Conservation (phyloP, 345 rosid genomes). For the Gossypium mustelinum region DNA sequence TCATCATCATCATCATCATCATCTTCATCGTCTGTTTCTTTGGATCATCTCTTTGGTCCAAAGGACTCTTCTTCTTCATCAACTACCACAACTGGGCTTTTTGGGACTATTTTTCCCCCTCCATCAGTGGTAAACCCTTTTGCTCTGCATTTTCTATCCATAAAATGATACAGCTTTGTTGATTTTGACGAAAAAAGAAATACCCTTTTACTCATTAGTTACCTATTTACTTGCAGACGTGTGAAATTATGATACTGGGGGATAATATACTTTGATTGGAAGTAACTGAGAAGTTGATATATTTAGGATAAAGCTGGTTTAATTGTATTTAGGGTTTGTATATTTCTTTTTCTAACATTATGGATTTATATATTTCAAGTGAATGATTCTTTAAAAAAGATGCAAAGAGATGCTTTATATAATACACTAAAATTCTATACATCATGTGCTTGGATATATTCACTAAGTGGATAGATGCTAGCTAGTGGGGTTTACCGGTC, state of each 20-base stretch:
- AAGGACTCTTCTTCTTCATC: conserved; percentile 36
- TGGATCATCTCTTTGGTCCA: conserved; percentile 60
- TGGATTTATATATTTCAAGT: not conserved
- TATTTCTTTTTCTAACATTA: not conserved
- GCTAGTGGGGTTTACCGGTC: not conserved
- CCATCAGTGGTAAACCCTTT: conserved; percentile 39
- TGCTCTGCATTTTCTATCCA: not conserved
- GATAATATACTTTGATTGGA: not conserved
- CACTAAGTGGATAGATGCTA: not conserved
- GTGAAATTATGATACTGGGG: not conserved
- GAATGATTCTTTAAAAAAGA: not conserved
- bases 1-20: conserved; percentile 7
- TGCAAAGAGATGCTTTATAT: not conserved
- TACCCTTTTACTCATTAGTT: not conserved
- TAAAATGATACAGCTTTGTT: not conserved
- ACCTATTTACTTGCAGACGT: not conserved
- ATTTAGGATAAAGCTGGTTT: not conserved
- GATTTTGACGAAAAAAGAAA: not conserved
- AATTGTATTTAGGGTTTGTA: not conserved
- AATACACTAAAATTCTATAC: not conserved
- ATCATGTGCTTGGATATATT: conserved; percentile 7
- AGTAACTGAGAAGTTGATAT: not conserved
- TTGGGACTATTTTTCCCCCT: conserved; percentile 51
- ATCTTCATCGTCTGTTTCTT: conserved; percentile 29
- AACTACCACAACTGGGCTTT: conserved; percentile 31